phyloP scores from a whole-genome alignment of 2,329 filamentous ascomycete species.

The Diaporthe vexans region DNA sequence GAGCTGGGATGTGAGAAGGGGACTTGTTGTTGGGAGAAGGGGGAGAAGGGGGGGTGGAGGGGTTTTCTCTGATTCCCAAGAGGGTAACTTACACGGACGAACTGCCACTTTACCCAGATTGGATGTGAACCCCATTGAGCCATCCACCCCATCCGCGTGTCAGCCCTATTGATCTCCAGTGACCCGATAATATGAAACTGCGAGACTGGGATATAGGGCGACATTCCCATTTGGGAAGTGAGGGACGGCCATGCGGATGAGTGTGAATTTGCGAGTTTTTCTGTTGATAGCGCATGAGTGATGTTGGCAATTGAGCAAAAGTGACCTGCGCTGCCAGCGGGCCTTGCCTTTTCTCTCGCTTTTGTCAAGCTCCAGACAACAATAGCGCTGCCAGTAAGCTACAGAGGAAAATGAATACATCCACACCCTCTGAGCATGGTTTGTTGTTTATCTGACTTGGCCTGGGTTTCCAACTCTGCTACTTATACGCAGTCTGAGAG shows the following conservation, averaged over 20 bases:
- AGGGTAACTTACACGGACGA: conserved; percentile 41
- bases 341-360: not conserved
- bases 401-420: too few species aligned
- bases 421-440: too few species aligned
- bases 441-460: too few species aligned
- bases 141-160: conserved; percentile 11
- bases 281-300: not conserved
- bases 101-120: conserved; percentile 40
- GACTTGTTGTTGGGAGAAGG: not conserved
- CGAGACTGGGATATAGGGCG: conserved; percentile 3
- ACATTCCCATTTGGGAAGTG: not conserved
- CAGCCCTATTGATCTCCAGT: conserved; percentile 29
- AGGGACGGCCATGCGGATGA: not conserved
- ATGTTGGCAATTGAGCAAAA: too few species aligned
- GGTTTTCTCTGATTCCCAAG: conserved; percentile 32
- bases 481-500: not conserved
- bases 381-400: too few species aligned
- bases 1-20: not conserved
- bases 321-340: not conserved
- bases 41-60: conserved; percentile 14
- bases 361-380: too few species aligned
- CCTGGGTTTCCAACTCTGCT: not conserved
- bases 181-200: conserved; percentile 29
- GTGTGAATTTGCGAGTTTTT: not conserved
- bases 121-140: conserved; percentile 29